A percentile compares a stretch with the other conserved stretches of the same genome.
Conservation (phyloP, 106 monocot genomes). For the Allium fistulosum region DNA sequence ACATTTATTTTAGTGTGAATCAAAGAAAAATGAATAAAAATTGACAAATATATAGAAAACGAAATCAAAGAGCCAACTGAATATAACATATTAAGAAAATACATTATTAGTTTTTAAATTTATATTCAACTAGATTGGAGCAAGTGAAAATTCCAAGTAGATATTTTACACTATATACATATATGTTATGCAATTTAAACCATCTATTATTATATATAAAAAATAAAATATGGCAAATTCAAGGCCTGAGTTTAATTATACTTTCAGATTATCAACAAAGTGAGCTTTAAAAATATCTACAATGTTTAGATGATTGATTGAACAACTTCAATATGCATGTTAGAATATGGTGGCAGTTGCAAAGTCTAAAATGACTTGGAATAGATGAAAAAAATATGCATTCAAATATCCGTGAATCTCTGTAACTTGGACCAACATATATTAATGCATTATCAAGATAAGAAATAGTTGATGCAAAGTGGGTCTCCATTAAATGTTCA, state of each 20-base stretch:
- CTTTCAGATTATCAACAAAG: no score
- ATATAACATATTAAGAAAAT: background rate
- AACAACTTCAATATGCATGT: no score
- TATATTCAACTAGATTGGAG: no score
- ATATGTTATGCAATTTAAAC: no score
- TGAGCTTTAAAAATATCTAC: background rate
- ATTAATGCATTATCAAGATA: conserved; percentile 99
- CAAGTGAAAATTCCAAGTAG: no score
- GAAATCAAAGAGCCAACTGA: no score
- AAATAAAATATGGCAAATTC: no score
- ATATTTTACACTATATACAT: no score
- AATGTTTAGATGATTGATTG: background rate
- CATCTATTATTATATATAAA: no score
- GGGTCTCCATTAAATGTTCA: conserved; percentile 86
- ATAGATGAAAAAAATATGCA: background rate
- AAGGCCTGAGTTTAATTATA: no score
- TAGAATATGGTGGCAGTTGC: no score
- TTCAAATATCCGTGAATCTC: conserved; percentile 77
- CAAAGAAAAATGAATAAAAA: background rate
- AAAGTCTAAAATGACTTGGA: no score
- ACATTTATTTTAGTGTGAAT: background rate
- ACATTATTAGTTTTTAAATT: background rate
- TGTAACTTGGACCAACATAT: conserved; percentile 93
- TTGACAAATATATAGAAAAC: background rate
- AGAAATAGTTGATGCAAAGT: conserved; percentile 89